phyloP scores from a whole-genome alignment of 2,329 filamentous ascomycete species.

The Fusarium sp. region DNA sequence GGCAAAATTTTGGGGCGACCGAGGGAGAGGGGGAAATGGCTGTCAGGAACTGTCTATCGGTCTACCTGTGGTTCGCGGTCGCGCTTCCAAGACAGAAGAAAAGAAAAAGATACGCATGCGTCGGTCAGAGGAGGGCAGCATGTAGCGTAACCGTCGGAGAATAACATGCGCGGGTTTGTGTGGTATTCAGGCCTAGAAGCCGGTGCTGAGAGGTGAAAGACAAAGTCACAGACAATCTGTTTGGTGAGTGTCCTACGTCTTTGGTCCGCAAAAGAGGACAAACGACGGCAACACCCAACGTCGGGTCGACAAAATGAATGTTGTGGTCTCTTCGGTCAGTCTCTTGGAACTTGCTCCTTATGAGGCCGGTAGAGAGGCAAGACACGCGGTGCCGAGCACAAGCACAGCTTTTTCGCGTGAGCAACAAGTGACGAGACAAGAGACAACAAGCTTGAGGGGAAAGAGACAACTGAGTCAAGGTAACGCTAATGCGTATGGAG shows the following conservation, averaged over 20 bases:
- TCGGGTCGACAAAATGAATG: constrained; percentile 29
- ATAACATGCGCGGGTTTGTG: constrained; percentile 29
- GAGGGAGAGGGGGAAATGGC: constrained; percentile 15
- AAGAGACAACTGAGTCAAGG: constrained; percentile 43
- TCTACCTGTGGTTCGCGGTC: constrained; percentile 26
- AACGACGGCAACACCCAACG: constrained; percentile 26
- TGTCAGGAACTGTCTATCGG: constrained; percentile 9
- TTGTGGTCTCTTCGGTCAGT: constrained; percentile 28
- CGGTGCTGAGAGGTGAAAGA: constrained; percentile 16
- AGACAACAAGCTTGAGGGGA: constrained; percentile 40
- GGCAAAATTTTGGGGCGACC: constrained; percentile 32
- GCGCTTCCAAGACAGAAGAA: constrained; percentile 40
- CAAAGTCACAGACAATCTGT: constrained; percentile 10
- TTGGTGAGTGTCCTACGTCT: constrained; percentile 33
- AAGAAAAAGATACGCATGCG: constrained; percentile 34
- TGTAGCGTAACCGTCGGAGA: constrained; percentile 33
- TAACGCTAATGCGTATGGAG: constrained; percentile 34
- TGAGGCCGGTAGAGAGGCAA: constrained; percentile 44
- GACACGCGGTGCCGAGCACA: constrained; percentile 39
- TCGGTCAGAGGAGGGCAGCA: constrained; percentile 27
- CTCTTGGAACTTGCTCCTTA: constrained; percentile 42
- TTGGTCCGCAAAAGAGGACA: constrained; percentile 18
- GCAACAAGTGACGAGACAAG: constrained; percentile 37
- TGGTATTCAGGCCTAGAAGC: constrained; percentile 31
- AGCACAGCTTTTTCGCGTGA: constrained; percentile 37